Evolutionary conservation across 768 basidiomycete genomes (phyloP).

Genomic region (Suillus spraguei): DNA sequence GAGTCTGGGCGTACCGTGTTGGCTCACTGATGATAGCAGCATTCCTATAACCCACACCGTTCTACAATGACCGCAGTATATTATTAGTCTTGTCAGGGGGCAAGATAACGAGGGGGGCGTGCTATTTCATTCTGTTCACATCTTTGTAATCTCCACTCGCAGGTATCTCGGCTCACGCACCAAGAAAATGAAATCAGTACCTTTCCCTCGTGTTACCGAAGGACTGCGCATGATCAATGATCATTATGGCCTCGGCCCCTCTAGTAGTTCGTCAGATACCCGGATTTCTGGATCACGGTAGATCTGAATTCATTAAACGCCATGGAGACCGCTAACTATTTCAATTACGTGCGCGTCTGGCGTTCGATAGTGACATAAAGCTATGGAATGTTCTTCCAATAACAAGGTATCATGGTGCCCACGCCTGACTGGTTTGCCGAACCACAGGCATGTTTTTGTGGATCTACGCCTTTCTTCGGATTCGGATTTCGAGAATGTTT

Average conservation of each 20-base stretch:
- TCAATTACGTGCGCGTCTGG: not conserved
- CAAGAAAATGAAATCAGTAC: not conserved
- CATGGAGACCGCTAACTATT: not conserved
- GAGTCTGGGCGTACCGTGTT: not conserved
- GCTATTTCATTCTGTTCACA: not conserved
- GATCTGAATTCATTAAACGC: not conserved
- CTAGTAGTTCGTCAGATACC: not conserved
- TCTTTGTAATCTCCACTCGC: not conserved
- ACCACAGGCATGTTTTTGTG: not conserved
- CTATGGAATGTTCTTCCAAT: not conserved
- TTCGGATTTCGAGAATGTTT: not conserved
- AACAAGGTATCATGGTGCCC: not conserved
- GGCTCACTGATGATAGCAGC: not conserved
- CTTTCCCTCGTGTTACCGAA: not conserved
- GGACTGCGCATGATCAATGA: not conserved
- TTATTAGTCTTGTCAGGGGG: not conserved
- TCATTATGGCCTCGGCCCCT: not conserved
- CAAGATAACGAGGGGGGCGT: not conserved
- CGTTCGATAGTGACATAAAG: not conserved
- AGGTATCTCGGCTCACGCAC: not conserved
- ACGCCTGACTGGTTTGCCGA: not conserved
- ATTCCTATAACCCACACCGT: not conserved
- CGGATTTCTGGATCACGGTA: conserved; percentile 1
- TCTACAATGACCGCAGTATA: not conserved
- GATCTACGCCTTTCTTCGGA: not conserved